Base-by-base conservation (phyloP, 106 monocot species). In the Xerophyta viscosa region DNA sequence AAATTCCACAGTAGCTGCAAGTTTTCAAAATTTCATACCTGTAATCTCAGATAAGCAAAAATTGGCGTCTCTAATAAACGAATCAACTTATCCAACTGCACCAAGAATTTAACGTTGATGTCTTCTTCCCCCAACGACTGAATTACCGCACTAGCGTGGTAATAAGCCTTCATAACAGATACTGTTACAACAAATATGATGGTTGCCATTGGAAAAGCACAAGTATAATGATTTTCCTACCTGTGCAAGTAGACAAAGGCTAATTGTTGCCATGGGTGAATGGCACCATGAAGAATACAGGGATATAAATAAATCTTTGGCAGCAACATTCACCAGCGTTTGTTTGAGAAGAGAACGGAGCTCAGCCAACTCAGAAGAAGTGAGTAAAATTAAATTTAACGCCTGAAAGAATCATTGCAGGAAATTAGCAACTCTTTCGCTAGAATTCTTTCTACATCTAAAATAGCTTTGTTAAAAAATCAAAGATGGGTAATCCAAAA, bases 231-330 rank as follows among this genome's bases (percentile, higher is more conserved):
- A 11, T 37, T 12, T 30, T 47, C 17, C n/a, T 42, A 90, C 98
- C 90, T 99, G 98, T 52, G 86, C 82, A 50, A 99, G 82, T 50
- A 99, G 62, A 60, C 98, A 99, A 31, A 99, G 55, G 49, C 86
- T 90, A 19, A 99, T 80, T 57, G 79, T 91, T 30, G 98, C 90
- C 90, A 91, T 91, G 27, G 98, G 74, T 12, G 90, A 99, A 69
- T 99, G 98, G 41, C 98, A 86, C 98, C 98, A 99, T 50, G 98
- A 99, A 70, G 85, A 60, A 69, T 99, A 99, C 24, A 99, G 52
- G 29, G 76, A 75, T 46, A 79, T 15, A 74, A 99, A 90, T 47
- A 99, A 48, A 44, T 80, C 74, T 68, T 77, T 77, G 52, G 86
- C 98, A 60, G 74, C 61, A 68, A 73, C 37, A 66, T 90, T 68